Evolutionary conservation across 345 rosid species (phyloP), one percentile per base, ranked within the genome.

Genomic region (Adansonia digitata): DNA sequence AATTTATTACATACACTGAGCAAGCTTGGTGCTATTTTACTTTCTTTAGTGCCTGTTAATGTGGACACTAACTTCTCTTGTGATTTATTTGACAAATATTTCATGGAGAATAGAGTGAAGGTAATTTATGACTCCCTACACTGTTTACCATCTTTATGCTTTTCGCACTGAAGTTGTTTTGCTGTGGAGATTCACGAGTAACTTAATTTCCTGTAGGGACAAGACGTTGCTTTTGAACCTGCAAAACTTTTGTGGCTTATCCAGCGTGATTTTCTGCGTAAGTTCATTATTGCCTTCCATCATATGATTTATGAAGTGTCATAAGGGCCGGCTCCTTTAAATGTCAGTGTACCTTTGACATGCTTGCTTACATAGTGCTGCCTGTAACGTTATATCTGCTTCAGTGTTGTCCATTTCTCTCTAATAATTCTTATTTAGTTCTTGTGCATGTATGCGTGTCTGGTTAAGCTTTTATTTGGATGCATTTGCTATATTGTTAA

Each of bases 201-300:
- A 53, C 74, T 77, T 73, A 78, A 35, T 76, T 72, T 60, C 55
- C 35, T 84, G 72, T 76, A 95, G 99, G 99, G 99, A 71, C 88
- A 95, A 84, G 99, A 90, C 84, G 89, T 95, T 83, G 98, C 98
- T 70, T 95, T 95, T 80, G 97, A 91, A 79, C 99, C 98, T 18
- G 89, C 99, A 68, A 95, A 93, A 81, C 92, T 95, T 77, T 73
- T 95, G 77, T 95, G 99, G 99, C 99, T 95, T 84, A 95, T 95
- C 79, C 99, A 95, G 83, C 99, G 98, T 39, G 99, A 95, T 85
- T 95, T 95, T 87, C 86, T 95, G 72, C 97, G 99, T 95, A 88
- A 85, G 99, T 81, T 53, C 71, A 35, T 79, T 18, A 67, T 59
- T 69, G 40, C 31, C 71, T 71, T 67, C 27, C 40, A 26, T 45